Base-by-base conservation (phyloP, 2,329 filamentous ascomycete genomes). In the Penicillium sp. region DNA sequence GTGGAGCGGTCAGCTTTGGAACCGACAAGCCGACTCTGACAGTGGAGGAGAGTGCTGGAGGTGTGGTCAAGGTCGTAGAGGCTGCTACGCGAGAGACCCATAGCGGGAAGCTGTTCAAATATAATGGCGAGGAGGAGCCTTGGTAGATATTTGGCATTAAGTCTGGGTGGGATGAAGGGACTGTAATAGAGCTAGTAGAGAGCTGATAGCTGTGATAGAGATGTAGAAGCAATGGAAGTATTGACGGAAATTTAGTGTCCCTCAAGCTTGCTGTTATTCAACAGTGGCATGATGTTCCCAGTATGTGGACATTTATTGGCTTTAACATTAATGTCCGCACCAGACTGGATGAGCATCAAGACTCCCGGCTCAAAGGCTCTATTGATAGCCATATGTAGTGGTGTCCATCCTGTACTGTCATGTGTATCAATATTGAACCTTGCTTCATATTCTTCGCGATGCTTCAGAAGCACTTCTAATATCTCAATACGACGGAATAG, bases 1-100 rank as follows among this genome's bases (percentile, higher is more conserved):
- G 25, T 9, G 62, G 61, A 40, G 67, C 67, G 51, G 18, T 54
- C 15, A 40, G 25, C 2, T 62, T 59, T 52, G 61, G 60, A 31
- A 20, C 68, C 7, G 58, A 60, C 26, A 54, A 63, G 26, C 58
- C 64, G 7, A 47, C 55, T 29, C 48, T 56, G 27, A 60, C 59
- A 2, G 35, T 65, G 26, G 60, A 66, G 15, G 49, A 66, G 31
- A 61, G 55, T 42, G 53, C 59, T 11, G 42, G 49, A 18, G 65
- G 62, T 29, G 55, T 59, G 20, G 49, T 59, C 7, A 29, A 56
- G 20, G 35, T 61, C 20, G 54, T 62, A 41, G 53, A 48, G 5
- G 54, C 25, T 11, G 49, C 51, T 31, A 60, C 51, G 7, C 57
- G 54, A 27, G 52, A 59, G 31, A 40, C 54, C 26, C 49, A 61